Conservation (phyloP, 768 basidiomycete genomes). For the Xerocomellus intermedius region DNA sequence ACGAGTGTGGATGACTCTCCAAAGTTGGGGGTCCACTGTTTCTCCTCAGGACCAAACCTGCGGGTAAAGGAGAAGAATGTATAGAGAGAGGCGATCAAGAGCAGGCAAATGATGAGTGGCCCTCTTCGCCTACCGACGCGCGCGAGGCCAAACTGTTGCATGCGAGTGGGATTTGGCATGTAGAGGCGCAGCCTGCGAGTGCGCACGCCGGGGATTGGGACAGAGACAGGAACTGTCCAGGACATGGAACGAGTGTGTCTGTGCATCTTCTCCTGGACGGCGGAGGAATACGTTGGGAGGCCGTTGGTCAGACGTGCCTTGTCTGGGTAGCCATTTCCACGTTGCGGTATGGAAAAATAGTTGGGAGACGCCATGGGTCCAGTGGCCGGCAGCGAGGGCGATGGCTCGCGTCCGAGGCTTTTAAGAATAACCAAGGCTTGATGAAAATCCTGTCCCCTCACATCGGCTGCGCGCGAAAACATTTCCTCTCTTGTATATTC, state of each 20-base stretch:
- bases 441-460: slow-evolving; percentile 18
- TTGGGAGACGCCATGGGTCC: slow-evolving; percentile 44
- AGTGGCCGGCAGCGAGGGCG: slow-evolving; percentile 15
- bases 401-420: slow-evolving; percentile 15
- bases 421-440: slow-evolving; percentile 10
- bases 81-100: slow-evolving; percentile 48
- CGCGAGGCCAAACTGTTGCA: slow-evolving; percentile 54
- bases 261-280: slow-evolving; percentile 65
- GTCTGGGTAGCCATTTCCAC: slow-evolving; percentile 46
- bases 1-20: slow-evolving; percentile 71
- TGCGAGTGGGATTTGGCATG: slow-evolving; percentile 57
- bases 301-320: slow-evolving; percentile 41
- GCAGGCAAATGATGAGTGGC: slow-evolving; percentile 48
- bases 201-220: slow-evolving; percentile 60
- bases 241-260: slow-evolving; percentile 44
- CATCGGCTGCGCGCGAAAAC: slow-evolving; percentile 20
- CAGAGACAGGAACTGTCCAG: slow-evolving; percentile 58
- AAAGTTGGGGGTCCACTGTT: slow-evolving; percentile 60
- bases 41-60: slow-evolving; percentile 59
- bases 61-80: slow-evolving; percentile 58
- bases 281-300: slow-evolving; percentile 51
- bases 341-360: slow-evolving; percentile 46
- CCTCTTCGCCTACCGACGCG: slow-evolving; percentile 62
- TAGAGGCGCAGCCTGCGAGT: slow-evolving; percentile 56
- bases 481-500: slow-evolving; percentile 26